A percentile compares a stretch with the other conserved stretches of the same genome.
Conservation (phyloP, 2,329 filamentous ascomycete species). For the Harringtonia aguacate region DNA sequence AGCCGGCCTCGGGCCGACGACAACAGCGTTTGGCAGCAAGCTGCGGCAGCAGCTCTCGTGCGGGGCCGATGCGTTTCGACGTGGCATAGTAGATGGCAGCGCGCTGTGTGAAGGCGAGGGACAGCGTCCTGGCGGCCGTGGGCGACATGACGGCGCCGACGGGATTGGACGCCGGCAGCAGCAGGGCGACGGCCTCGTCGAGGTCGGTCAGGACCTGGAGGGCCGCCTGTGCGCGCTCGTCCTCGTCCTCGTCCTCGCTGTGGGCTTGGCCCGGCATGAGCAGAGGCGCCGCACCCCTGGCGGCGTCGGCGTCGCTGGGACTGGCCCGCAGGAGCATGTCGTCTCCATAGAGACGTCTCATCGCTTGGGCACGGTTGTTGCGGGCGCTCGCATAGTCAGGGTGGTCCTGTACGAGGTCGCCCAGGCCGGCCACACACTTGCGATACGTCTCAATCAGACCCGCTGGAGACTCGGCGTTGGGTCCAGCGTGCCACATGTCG, state of each 20-base stretch:
- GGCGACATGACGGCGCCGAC: conserved; percentile 46
- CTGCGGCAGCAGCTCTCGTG: neutral
- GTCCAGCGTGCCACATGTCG: conserved; percentile 40
- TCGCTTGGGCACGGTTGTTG: conserved; percentile 64
- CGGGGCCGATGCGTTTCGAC: conserved; percentile 27
- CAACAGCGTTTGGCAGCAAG: neutral
- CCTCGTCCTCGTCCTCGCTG: conserved; percentile 16
- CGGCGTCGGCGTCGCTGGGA: neutral
- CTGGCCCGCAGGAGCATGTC: conserved; percentile 33
- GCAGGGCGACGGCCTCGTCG: conserved; percentile 44
- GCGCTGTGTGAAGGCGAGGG: conserved; percentile 61
- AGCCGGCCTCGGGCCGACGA: conserved; percentile 27
- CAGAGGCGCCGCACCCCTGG: conserved; percentile 24
- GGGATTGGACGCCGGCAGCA: conserved; percentile 41
- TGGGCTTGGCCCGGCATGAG: too few species aligned
- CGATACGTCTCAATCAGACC: conserved; percentile 35
- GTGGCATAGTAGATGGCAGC: conserved; percentile 53
- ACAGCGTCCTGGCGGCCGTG: conserved; percentile 53
- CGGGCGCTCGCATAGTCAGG: conserved; percentile 62
- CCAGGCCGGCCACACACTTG: conserved; percentile 36
- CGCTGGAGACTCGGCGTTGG: conserved; percentile 17
- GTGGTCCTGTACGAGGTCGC: conserved; percentile 42
- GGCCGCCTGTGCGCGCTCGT: conserved; percentile 14
- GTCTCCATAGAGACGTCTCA: conserved; percentile 52
- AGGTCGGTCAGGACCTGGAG: conserved; percentile 40